These are phyloP conservation scores for Patellifolia procumbens DNA, from an alignment of 179 eudicot species.

Conservation along the genomic window DNA sequence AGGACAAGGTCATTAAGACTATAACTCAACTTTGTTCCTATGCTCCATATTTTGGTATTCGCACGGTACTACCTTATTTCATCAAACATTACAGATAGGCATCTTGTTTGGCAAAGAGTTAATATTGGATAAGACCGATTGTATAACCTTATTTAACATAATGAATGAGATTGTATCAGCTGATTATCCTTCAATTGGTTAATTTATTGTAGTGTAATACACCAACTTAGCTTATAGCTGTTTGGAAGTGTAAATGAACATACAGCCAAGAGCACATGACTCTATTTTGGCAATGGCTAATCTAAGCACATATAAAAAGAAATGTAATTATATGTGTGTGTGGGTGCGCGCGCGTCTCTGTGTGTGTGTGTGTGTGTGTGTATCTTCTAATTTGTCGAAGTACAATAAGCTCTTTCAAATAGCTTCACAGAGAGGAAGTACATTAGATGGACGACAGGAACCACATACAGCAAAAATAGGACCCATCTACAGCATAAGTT, in stretches of 20 bases:
- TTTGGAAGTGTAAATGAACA: background rate
- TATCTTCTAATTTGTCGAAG: background rate
- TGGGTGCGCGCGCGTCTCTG: too few relatives aligned
- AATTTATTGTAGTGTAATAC: background rate
- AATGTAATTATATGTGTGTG: too few relatives aligned
- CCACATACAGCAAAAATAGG: too few relatives aligned
- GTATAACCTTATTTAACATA: background rate
- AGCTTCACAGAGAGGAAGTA: too few relatives aligned
- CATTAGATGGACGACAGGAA: too few relatives aligned
- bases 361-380: background rate
- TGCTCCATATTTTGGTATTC: background rate
- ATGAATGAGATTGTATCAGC: background rate
- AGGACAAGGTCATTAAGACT: background rate
- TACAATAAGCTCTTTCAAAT: too few relatives aligned
- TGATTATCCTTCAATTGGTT: background rate
- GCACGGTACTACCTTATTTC: background rate
- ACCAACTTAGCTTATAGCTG: background rate
- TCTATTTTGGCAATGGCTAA: background rate
- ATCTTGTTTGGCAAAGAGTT: background rate
- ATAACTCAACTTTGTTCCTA: background rate
- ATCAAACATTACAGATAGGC: background rate
- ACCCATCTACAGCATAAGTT: too few relatives aligned
- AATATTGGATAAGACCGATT: background rate
- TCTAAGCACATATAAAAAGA: background rate
- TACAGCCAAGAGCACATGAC: background rate